These are phyloP conservation scores for Berkeleyomyces basicola DNA, from an alignment of 2,329 filamentous ascomycete species.

Conservation along the genomic window DNA sequence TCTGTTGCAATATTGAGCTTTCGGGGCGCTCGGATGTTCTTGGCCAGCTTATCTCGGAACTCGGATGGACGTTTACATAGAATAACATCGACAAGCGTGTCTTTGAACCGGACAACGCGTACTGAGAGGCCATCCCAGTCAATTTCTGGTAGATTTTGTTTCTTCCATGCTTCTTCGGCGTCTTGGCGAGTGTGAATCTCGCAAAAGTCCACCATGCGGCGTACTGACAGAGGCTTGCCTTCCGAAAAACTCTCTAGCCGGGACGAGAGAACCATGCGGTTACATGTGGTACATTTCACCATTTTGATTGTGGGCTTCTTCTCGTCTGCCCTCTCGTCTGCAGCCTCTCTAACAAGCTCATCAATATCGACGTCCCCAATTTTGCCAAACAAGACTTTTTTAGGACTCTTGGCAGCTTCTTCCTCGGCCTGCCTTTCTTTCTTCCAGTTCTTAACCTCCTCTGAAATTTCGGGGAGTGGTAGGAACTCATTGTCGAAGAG, in stretches of 20 bases:
- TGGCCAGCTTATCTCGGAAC: slow-evolving; percentile 41
- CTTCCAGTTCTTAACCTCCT: background rate
- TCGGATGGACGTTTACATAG: slow-evolving; percentile 37
- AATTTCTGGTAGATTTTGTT: slow-evolving; percentile 51
- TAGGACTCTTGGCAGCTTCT: background rate
- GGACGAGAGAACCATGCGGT: slow-evolving; percentile 36
- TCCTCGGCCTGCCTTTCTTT: background rate
- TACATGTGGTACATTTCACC: slow-evolving; percentile 48
- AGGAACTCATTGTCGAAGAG: background rate
- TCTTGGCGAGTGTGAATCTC: slow-evolving; percentile 40
- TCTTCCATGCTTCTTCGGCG: slow-evolving; percentile 31
- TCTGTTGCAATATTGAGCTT: slow-evolving; percentile 40
- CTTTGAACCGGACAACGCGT: slow-evolving; percentile 41
- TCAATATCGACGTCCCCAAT: background rate
- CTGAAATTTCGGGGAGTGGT: background rate
- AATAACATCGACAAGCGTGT: slow-evolving; percentile 41
- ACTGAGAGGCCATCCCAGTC: slow-evolving; percentile 46
- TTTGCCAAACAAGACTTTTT: background rate
- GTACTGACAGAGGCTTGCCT: slow-evolving; percentile 34
- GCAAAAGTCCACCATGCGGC: slow-evolving; percentile 47
- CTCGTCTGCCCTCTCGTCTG: background rate
- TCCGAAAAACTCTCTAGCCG: slow-evolving; percentile 37
- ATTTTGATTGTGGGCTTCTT: background rate
- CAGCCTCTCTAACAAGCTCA: background rate
- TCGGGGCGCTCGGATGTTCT: slow-evolving; percentile 38